Conservation (phyloP, 2,329 filamentous ascomycete species). For the Botrytis fabae region DNA sequence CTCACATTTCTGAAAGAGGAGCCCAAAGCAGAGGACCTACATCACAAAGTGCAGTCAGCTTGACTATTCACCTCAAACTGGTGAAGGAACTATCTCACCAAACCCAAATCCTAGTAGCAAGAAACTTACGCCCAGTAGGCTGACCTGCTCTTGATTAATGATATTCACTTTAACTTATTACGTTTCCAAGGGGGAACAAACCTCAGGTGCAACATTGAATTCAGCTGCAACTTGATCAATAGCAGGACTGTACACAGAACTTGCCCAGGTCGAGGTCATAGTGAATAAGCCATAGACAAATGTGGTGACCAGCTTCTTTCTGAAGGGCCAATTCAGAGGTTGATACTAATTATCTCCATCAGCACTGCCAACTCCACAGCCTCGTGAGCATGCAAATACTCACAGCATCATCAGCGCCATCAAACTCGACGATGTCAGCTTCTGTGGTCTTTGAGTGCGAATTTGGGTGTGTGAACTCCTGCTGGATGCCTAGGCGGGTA, state of each 20-base stretch:
- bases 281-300: conserved; percentile 55
- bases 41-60: conserved; percentile 34
- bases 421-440: conserved; percentile 66
- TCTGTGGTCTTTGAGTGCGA: conserved; percentile 44
- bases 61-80: not conserved
- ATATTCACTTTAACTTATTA: conserved; percentile 42
- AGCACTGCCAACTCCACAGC: not conserved
- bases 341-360: conserved; percentile 33
- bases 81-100: not conserved
- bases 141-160: conserved; percentile 4
- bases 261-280: conserved; percentile 34
- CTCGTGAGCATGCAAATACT: conserved; percentile 37
- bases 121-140: conserved; percentile 43
- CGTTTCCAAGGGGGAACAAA: conserved; percentile 47
- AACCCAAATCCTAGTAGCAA: conserved; percentile 49
- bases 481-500: conserved; percentile 24
- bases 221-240: conserved; percentile 39
- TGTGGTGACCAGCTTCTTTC: conserved; percentile 69
- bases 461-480: conserved; percentile 34
- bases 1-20: conserved; percentile 59
- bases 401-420: conserved; percentile 65
- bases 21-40: conserved; percentile 66
- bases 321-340: conserved; percentile 69
- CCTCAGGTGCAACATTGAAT: conserved; percentile 42
- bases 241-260: conserved; percentile 33